phyloP scores from a whole-genome alignment of 2,329 filamentous ascomycete species.

The Exophiala bonariae region DNA sequence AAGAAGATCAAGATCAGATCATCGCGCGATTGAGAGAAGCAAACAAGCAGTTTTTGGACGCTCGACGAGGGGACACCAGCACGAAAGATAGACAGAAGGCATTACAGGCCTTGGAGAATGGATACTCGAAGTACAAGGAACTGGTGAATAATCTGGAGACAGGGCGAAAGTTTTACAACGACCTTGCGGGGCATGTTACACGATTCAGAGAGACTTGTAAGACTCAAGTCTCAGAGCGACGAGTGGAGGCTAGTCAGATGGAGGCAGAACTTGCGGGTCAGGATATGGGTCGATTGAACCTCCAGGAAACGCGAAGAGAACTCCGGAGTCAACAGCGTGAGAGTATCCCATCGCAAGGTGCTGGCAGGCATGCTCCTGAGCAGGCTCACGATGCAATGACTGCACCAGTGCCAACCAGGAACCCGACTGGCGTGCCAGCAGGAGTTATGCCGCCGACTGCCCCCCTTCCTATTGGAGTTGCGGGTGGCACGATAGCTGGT shows the following conservation, averaged over 20 bases:
- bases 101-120: constrained; percentile 83
- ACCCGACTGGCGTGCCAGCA: constrained; percentile 51
- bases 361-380: not conserved
- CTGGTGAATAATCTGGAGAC: constrained; percentile 88
- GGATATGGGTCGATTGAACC: constrained; percentile 59
- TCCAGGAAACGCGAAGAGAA: constrained; percentile 45
- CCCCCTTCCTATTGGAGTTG: constrained; percentile 12
- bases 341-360: not conserved
- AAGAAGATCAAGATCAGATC: constrained; percentile 72
- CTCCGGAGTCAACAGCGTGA: constrained; percentile 37
- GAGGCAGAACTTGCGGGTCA: constrained; percentile 66
- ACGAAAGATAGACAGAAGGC: constrained; percentile 76
- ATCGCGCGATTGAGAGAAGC: constrained; percentile 69
- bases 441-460: constrained; percentile 47
- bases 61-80: constrained; percentile 66
- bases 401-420: constrained; percentile 48
- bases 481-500: constrained; percentile 28
- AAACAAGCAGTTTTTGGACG: constrained; percentile 75
- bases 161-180: constrained; percentile 95
- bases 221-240: constrained; percentile 75
- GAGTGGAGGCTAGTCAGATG: constrained; percentile 75
- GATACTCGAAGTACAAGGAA: constrained; percentile 95
- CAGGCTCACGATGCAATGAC: constrained; percentile 36
- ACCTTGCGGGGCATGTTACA: constrained; percentile 82
- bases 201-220: constrained; percentile 79